Evolutionary conservation across 1,139 yeast genomes (phyloP), one percentile per base, ranked within the genome.

Genomic region (Arxiozyma telluris): DNA sequence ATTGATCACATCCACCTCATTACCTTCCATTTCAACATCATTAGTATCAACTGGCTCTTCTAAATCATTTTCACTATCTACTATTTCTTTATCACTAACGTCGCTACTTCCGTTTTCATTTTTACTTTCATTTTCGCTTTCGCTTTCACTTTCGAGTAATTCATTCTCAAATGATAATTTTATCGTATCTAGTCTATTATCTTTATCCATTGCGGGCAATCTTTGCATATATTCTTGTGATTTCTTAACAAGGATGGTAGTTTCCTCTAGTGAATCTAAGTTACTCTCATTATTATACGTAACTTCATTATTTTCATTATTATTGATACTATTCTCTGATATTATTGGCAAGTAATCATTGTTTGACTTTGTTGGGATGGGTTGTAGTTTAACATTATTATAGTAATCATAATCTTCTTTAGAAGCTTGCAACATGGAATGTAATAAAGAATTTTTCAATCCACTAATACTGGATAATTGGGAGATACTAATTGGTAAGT

Each of bases 381-480:
- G 15, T 30, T 17, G 46, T 21, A 9, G 18, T 27, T 21, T 43
- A 39, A 18, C 39, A 41, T 56, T 57, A 12, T 30, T 38, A 18
- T 34, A 34, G n/a, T 34, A 34, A 34, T 34, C 39, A 34, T 6
- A 4, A 34, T 34, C 39, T 15, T 43, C 34, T 3, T 34, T 48
- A 4, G 41, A n/a, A 30, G 42, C 39, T 41, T 50, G 30, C n/a
- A 38, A 5, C 41, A 30, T n/a, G 30, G 47, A 15, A 43, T 47
- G 56, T 30, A 67, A 49, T 17, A 61, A 47, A 4, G 70, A 64
- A 47, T 58, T 55, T 50, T 61, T 64, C 23, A 64, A 54, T 4
- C 71, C 70, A 1, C 63, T 59, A 25, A 66, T 56, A 18, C 61
- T 54, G 15, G 71, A 69, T 45, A 67, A 53, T 15, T 58, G 50